Percentiles rank a stretch among this genome's conserved stretches.
These are phyloP conservation scores for Lobosporangium transversale DNA, from an alignment of 192 early-diverging fungal species.

Conservation along the genomic window DNA sequence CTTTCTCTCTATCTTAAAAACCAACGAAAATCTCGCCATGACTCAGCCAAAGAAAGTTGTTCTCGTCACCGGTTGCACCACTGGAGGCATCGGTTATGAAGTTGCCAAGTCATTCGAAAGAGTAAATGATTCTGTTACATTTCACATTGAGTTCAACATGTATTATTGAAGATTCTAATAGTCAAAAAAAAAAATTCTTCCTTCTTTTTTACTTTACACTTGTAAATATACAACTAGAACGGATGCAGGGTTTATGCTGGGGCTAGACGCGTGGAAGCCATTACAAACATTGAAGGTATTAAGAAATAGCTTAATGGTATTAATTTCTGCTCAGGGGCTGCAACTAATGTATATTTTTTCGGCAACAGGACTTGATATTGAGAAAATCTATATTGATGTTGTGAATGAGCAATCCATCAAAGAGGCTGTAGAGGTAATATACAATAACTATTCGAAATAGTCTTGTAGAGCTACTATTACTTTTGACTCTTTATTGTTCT, in stretches of 20 bases:
- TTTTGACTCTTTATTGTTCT: constrained; percentile 1
- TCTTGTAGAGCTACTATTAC: too few relatives aligned
- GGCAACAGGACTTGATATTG: constrained; percentile 42
- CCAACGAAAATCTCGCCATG: too few relatives aligned
- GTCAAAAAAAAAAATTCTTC: not conserved
- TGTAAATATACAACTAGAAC: too few relatives aligned
- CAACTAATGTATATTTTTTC: not conserved
- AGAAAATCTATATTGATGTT: constrained; percentile 60
- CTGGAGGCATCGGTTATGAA: constrained; percentile 72
- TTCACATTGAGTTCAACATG: too few relatives aligned
- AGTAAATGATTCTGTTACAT: constrained; percentile 15
- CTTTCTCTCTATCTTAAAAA: too few relatives aligned
- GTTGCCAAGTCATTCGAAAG: constrained; percentile 45
- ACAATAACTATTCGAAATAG: too few relatives aligned
- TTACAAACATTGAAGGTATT: constrained; percentile 61
- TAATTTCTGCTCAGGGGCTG: not conserved
- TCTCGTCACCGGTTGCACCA: constrained; percentile 76
- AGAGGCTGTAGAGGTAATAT: constrained; percentile 53
- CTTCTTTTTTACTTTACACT: constrained; percentile 1
- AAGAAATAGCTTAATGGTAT: not conserved
- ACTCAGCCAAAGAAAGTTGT: constrained; percentile 58
- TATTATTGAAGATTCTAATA: constrained; percentile 2
- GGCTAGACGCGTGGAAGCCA: constrained; percentile 58
- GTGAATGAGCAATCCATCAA: constrained; percentile 54
- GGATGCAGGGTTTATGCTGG: constrained; percentile 65